Conservation (phyloP, 257 asterid species). For the Pogostemon cablin region DNA sequence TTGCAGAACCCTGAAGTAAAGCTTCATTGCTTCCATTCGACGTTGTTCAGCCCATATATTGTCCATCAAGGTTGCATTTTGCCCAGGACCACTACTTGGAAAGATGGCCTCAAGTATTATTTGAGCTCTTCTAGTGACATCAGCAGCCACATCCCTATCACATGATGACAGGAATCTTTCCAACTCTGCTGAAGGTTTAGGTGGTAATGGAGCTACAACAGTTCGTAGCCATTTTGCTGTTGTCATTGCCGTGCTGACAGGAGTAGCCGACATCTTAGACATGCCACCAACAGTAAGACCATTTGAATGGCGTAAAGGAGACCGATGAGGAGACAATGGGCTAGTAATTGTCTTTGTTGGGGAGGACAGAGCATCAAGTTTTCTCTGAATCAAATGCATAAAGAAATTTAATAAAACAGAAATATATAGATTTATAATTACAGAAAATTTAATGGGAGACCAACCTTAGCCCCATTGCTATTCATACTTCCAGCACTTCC, state of each 20-base stretch:
- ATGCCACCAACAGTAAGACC: slow-evolving; percentile 47
- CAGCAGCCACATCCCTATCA: slow-evolving; percentile 80
- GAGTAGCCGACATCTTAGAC: slow-evolving; percentile 74
- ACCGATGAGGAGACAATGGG: slow-evolving; percentile 74
- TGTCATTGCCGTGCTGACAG: slow-evolving; percentile 98
- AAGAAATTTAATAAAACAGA: slow-evolving; percentile 25
- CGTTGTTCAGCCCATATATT: slow-evolving; percentile 97
- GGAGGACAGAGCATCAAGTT: slow-evolving; percentile 68
- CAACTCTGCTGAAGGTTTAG: slow-evolving; percentile 83
- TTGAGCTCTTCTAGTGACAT: slow-evolving; percentile 84
- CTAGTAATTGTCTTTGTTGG: slow-evolving; percentile 83
- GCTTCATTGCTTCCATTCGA: slow-evolving; percentile 84
- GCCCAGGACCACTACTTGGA: slow-evolving; percentile 88
- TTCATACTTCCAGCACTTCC: slow-evolving; percentile 57
- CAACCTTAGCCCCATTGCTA: slow-evolving; percentile 58
- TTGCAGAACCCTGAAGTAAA: slow-evolving; percentile 87
- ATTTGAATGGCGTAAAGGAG: slow-evolving; percentile 60
- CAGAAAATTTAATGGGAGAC: slow-evolving; percentile 25
- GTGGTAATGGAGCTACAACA: slow-evolving; percentile 82
- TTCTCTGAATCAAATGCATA: slow-evolving; percentile 57
- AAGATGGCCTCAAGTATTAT: slow-evolving; percentile 92
- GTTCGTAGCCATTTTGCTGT: slow-evolving; percentile 95
- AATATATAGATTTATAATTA: slow-evolving; percentile 3
- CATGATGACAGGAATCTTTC: slow-evolving; percentile 81
- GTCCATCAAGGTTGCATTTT: slow-evolving; percentile 84